phyloP scores from a whole-genome alignment of 2,329 filamentous ascomycete genomes.

The Zasmidium angulare region DNA sequence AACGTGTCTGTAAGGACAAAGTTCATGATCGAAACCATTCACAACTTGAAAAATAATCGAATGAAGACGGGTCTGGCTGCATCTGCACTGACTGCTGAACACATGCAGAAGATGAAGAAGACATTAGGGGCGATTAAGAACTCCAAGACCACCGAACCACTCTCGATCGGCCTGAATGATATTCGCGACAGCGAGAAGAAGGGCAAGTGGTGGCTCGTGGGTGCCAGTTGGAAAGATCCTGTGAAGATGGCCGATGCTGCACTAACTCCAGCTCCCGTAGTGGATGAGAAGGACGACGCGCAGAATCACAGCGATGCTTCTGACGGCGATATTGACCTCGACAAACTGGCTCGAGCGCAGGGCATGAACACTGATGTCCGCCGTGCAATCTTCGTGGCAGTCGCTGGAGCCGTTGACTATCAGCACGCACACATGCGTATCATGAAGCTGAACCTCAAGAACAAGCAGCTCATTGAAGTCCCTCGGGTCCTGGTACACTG shows the following conservation, averaged over 20 bases:
- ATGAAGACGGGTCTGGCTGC: constrained; percentile 72
- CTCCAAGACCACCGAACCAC: constrained; percentile 70
- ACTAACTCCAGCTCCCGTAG: constrained; percentile 12
- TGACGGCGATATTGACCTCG: constrained; percentile 57
- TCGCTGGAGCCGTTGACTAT: constrained; percentile 81
- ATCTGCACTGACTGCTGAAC: constrained; percentile 72
- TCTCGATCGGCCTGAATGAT: constrained; percentile 78
- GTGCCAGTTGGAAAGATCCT: constrained; percentile 75
- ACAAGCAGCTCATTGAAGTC: constrained; percentile 81
- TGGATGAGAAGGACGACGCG: constrained; percentile 23
- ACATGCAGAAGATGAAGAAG: constrained; percentile 86
- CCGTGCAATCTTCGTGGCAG: constrained; percentile 86
- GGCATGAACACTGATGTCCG: constrained; percentile 85
- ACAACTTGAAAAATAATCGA: constrained; percentile 90
- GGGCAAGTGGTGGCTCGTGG: constrained; percentile 98
- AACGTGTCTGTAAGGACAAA: constrained; percentile 83
- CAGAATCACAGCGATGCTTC: constrained; percentile 45
- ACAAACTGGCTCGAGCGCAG: constrained; percentile 72
- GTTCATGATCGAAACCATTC: constrained; percentile 97
- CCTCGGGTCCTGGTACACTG: constrained; percentile 86
- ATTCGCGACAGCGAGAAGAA: constrained; percentile 80
- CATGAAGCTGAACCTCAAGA: constrained; percentile 79
- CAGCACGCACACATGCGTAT: constrained; percentile 80
- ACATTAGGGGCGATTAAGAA: constrained; percentile 74
- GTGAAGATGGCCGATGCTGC: constrained; percentile 26